Conservation (phyloP, 1,139 yeast genomes). For the Kodamaea ohmeri region DNA sequence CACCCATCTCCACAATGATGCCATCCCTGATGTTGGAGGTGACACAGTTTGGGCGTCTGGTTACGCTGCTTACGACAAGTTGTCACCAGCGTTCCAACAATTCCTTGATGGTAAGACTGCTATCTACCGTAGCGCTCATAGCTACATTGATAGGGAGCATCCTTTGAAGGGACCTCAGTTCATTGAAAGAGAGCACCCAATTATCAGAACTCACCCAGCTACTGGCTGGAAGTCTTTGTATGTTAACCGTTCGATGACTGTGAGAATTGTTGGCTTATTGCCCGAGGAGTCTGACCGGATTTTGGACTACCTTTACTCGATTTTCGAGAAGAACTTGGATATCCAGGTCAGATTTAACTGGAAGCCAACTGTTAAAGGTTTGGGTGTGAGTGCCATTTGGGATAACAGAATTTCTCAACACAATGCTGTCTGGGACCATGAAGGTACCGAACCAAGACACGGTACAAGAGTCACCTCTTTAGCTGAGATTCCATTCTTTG, state of each 20-base stretch:
- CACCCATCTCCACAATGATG: conserved; percentile 47
- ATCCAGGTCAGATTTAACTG: conserved; percentile 56
- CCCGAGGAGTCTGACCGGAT: conserved; percentile 31
- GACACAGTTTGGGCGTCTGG: conserved; percentile 53
- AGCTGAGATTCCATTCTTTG: conserved; percentile 53
- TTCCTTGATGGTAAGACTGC: conserved; percentile 51
- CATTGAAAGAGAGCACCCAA: conserved; percentile 40
- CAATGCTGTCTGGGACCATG: conserved; percentile 37
- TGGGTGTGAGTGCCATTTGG: conserved; percentile 56
- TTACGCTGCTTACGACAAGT: conserved; percentile 49
- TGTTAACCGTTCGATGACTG: conserved; percentile 38
- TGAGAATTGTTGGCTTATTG: conserved; percentile 36
- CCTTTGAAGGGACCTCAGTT: conserved; percentile 37
- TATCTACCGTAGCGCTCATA: conserved; percentile 43
- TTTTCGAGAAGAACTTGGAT: conserved; percentile 37
- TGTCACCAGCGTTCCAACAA: conserved; percentile 46
- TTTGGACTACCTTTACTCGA: conserved; percentile 32
- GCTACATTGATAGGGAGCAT: conserved; percentile 40
- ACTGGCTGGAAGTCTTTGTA: conserved; percentile 42
- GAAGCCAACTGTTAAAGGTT: conserved; percentile 44
- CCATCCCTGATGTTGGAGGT: conserved; percentile 47
- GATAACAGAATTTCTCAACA: conserved; percentile 54
- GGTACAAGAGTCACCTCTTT: conserved; percentile 58
- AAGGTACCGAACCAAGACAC: conserved; percentile 46
- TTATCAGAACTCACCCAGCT: conserved; percentile 43